Evolutionary conservation across 1,284 basidiomycete species (phyloP).

Genomic region (Fomitopsis pinicola): DNA sequence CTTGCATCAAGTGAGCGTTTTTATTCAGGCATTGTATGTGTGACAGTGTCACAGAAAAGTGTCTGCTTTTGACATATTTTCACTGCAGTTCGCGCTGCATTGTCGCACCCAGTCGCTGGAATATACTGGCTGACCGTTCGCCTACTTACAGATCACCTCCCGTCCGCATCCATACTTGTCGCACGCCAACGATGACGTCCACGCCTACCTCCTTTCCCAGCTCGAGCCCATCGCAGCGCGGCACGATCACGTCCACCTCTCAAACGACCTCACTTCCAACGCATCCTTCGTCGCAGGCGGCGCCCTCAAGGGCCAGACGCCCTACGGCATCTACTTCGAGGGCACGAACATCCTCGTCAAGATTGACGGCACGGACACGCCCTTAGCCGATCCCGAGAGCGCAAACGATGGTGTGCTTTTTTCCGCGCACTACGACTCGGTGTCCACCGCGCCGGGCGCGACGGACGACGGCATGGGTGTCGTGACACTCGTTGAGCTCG

Average conservation of each 20-base stretch:
- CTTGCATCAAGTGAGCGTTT: slow-evolving; percentile 45
- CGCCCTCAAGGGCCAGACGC: slow-evolving; percentile 23
- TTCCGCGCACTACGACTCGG: slow-evolving; percentile 78
- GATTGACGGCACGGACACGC: slow-evolving; percentile 50
- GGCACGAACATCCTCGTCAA: slow-evolving; percentile 70
- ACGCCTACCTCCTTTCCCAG: slow-evolving; percentile 51
- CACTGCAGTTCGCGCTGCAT: background rate
- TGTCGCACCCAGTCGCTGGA: background rate
- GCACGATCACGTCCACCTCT: slow-evolving; percentile 42
- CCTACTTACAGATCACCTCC: slow-evolving; percentile 54
- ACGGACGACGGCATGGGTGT: slow-evolving; percentile 78
- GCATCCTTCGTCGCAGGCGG: slow-evolving; percentile 40
- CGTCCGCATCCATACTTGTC: slow-evolving; percentile 74
- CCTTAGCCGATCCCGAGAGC: slow-evolving; percentile 3
- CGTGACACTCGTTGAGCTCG: slow-evolving; percentile 60
- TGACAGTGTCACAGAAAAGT: no score
- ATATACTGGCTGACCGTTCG: background rate
- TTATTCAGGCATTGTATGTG: background rate
- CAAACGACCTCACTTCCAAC: slow-evolving; percentile 56
- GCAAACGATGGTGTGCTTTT: slow-evolving; percentile 56
- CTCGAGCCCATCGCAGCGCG: slow-evolving; percentile 40
- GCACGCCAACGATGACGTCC: slow-evolving; percentile 67
- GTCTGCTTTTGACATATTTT: no score
- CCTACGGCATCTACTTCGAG: slow-evolving; percentile 55
- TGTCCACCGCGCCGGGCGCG: slow-evolving; percentile 69